Evolutionary conservation across 2,329 filamentous ascomycete species (phyloP).

Genomic region (Phoma sp.): DNA sequence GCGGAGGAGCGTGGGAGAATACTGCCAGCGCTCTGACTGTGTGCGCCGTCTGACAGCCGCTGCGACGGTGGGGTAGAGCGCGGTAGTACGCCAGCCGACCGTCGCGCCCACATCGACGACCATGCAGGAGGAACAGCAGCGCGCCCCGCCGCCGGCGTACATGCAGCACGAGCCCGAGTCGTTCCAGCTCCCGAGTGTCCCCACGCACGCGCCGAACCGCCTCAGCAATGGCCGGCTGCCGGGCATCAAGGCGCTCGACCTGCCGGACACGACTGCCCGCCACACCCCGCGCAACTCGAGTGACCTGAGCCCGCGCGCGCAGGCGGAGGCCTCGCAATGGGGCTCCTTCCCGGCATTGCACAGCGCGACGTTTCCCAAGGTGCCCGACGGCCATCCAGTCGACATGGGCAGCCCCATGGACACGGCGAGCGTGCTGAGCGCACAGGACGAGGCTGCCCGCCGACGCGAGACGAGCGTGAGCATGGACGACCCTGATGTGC

Average conservation of each 20-base stretch:
- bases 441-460: slow-evolving; percentile 43
- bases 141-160: slow-evolving; percentile 55
- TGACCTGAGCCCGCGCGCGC: slow-evolving; percentile 45
- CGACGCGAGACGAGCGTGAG: slow-evolving; percentile 52
- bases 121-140: slow-evolving; percentile 46
- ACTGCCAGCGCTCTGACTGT: background rate
- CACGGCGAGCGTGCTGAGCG: slow-evolving; percentile 53
- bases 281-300: slow-evolving; percentile 39
- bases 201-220: slow-evolving; percentile 44
- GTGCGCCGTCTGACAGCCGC: slow-evolving; percentile 5
- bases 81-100: too few species aligned
- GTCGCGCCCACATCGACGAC: slow-evolving; percentile 2
- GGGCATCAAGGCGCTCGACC: slow-evolving; percentile 54
- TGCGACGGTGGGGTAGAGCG: slow-evolving; percentile 22
- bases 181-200: slow-evolving; percentile 53
- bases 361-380: slow-evolving; percentile 40
- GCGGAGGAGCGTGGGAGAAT: background rate
- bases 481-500: slow-evolving; percentile 58
- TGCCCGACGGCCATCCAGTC: slow-evolving; percentile 39
- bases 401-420: slow-evolving; percentile 55
- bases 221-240: slow-evolving; percentile 47
- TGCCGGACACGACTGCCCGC: slow-evolving; percentile 40
- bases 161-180: slow-evolving; percentile 51
- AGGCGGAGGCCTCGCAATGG: slow-evolving; percentile 34
- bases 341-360: slow-evolving; percentile 35